Percentiles rank a stretch among this genome's conserved stretches.
Conservation (phyloP, 1,139 yeast genomes). For the Pichia sp. region DNA sequence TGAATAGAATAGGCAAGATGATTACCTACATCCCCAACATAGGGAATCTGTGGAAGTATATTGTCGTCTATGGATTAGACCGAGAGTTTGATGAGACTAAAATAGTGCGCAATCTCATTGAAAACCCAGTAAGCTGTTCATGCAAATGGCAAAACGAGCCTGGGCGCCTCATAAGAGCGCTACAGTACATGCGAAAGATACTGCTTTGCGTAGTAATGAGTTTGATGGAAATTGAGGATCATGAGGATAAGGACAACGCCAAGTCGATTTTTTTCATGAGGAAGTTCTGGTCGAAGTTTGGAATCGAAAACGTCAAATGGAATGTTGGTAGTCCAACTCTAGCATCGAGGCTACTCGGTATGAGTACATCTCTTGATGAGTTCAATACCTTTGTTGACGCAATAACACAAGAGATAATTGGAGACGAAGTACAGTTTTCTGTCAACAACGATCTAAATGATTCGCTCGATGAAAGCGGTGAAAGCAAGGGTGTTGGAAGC, state of each 20-base stretch:
- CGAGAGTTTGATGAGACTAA: slow-evolving; percentile 13
- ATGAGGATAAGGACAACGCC: background rate
- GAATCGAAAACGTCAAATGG: slow-evolving; percentile 6
- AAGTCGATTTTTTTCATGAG: slow-evolving; percentile 9
- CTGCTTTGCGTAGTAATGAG: slow-evolving; percentile 15
- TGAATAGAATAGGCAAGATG: slow-evolving; percentile 10
- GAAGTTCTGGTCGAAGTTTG: slow-evolving; percentile 14
- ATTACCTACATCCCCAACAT: slow-evolving; percentile 5
- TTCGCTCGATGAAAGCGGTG: background rate
- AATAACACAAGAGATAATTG: slow-evolving; percentile 12
- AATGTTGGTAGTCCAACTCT: slow-evolving; percentile 7
- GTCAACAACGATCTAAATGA: background rate
- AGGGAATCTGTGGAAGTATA: slow-evolving; percentile 12
- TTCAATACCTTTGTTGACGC: slow-evolving; percentile 11
- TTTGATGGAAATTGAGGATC: slow-evolving; percentile 8
- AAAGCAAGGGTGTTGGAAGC: slow-evolving; percentile 1
- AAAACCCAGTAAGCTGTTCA: slow-evolving; percentile 11
- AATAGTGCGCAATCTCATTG: slow-evolving; percentile 10
- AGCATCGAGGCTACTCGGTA: slow-evolving; percentile 20
- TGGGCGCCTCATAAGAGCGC: slow-evolving; percentile 8
- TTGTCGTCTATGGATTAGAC: slow-evolving; percentile 15
- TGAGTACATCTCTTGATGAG: slow-evolving; percentile 17
- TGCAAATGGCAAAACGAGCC: slow-evolving; percentile 16
- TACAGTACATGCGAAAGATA: slow-evolving; percentile 11
- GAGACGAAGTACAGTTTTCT: slow-evolving; percentile 11